phyloP scores from a whole-genome alignment of 73 alveolate species.

The Diophrys sp. region DNA sequence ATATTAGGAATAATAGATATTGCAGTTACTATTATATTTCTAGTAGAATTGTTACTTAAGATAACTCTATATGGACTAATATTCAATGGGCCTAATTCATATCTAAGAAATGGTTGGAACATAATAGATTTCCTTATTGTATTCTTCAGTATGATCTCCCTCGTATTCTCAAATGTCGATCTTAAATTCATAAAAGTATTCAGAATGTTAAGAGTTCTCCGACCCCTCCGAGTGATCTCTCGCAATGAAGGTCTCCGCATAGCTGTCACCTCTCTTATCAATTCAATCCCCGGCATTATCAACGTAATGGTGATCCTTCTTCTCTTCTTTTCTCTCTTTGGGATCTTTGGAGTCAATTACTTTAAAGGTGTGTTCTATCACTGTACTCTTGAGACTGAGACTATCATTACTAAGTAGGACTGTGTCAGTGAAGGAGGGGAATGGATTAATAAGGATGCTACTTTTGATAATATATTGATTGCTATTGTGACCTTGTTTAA shows the following conservation, averaged over 20 bases:
- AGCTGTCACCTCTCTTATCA: conserved; percentile 50
- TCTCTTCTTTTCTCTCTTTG: conserved; percentile 58
- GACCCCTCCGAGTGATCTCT: conserved; percentile 66
- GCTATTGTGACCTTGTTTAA: conserved; percentile 65
- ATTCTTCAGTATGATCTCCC: conserved; percentile 61
- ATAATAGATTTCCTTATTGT: conserved; percentile 91
- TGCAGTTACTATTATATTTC: conserved; percentile 59
- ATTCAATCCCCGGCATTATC: conserved; percentile 36
- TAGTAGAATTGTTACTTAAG: conserved; percentile 21
- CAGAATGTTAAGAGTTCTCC: conserved; percentile 64
- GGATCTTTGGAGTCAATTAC: conserved; percentile 50
- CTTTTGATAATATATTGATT: conserved; percentile 66
- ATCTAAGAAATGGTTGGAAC: conserved; percentile 92
- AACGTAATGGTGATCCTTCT: conserved; percentile 31
- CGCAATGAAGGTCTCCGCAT: conserved; percentile 66
- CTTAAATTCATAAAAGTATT: conserved; percentile 48
- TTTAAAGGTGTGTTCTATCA: conserved; percentile 69
- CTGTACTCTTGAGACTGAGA: conserved; percentile 20
- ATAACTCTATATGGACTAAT: conserved; percentile 12
- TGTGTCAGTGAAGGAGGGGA: conserved; percentile 62
- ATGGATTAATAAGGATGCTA: conserved; percentile 61
- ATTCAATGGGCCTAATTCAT: conserved; percentile 72
- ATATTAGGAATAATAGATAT: conserved; percentile 14
- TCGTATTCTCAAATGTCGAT: conserved; percentile 37
- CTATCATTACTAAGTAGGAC: conserved; percentile 19